Percentiles rank a stretch among this genome's conserved stretches.
phyloP scores from a whole-genome alignment of 192 early-diverging fungal genomes.

The Lobosporangium transversale region DNA sequence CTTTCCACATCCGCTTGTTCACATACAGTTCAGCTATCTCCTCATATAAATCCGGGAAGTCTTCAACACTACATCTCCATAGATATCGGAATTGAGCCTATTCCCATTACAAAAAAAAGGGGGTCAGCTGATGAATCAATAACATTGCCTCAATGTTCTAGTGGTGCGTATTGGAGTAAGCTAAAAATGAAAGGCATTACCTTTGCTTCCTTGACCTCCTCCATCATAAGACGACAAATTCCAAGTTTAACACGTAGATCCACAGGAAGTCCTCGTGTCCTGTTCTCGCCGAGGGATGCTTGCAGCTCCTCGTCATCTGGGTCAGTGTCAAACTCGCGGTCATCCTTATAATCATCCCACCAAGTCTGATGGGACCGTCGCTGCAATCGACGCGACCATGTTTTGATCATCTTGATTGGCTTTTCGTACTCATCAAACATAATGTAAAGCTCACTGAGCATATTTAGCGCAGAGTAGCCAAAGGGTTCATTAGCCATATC shows the following conservation, averaged over 20 bases:
- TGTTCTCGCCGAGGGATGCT: constrained; percentile 29
- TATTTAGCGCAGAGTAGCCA: constrained; percentile 87
- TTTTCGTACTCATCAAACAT: constrained; percentile 80
- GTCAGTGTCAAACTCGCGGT: constrained; percentile 68
- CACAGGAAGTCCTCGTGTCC: constrained; percentile 69
- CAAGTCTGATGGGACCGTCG: constrained; percentile 68
- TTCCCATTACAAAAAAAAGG: constrained; percentile 21
- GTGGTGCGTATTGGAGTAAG: too few species aligned
- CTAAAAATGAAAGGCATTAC: too few species aligned
- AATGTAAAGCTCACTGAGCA: constrained; percentile 88
- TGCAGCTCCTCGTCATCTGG: constrained; percentile 44
- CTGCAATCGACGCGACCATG: constrained; percentile 75
- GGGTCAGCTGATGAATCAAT: too few species aligned
- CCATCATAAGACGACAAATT: constrained; percentile 78
- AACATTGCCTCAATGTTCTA: too few species aligned
- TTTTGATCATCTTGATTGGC: constrained; percentile 75
- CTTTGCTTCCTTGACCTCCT: constrained; percentile 72
- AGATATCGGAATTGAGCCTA: constrained; percentile 77
- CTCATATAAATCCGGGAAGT: constrained; percentile 75
- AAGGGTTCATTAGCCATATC: constrained; percentile 58
- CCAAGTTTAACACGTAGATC: constrained; percentile 91
- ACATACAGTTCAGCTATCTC: constrained; percentile 82
- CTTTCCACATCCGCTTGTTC: constrained; percentile 65
- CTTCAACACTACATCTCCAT: constrained; percentile 56
- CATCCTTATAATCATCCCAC: constrained; percentile 71